Base-by-base conservation (phyloP, 1,139 yeast species). In the Scheffersomyces illinoinensis region DNA sequence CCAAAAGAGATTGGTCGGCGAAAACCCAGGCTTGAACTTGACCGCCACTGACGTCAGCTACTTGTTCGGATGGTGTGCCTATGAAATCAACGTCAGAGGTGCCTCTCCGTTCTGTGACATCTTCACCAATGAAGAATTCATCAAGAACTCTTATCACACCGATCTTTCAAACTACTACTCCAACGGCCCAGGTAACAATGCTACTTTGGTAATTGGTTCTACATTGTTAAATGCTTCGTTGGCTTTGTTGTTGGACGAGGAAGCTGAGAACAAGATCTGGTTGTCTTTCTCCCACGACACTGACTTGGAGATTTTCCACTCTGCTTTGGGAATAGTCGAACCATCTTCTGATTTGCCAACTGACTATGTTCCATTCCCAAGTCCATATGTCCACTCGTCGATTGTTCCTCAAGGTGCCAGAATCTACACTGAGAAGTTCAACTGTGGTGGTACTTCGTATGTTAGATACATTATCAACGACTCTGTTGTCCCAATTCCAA, bases 201-300 rank as follows among this genome's bases (percentile, higher is more conserved):
- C 61, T 56, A 64, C 75, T 43, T 66, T 67, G 47, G 66, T 66
- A 17, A 72, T 71, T 47, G 76, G 77, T 8, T 71, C 77, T 5
- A 71, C 72, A 19, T 72, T 69, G 62, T 68, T 76, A 60, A 70
- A 74, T 53, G 78, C 81, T 17, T 66, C 77, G 0, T 64, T 75
- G 57, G 64, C 68, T 5, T 68, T 75, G 57, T 68, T 77, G 58
- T 67, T 70, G 54, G 75, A 76, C 21, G 62, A 64, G 1, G 58
- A 62, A 54, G 60, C 63, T 50, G 68, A 73, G 65, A 64, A 71
- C 70, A 73, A 81, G 71, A 68, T 81, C 65, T 64, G 76, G 76
- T 71, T 84, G 61, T 76, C 84, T 12, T 87, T 87, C 70, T 76
- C 87, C 21, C 92, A 88, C 68, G 91, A 88, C 68, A 76, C 85